Conservation (phyloP, 352 stramenopile genomes). For the Globisporangium parvum region DNA sequence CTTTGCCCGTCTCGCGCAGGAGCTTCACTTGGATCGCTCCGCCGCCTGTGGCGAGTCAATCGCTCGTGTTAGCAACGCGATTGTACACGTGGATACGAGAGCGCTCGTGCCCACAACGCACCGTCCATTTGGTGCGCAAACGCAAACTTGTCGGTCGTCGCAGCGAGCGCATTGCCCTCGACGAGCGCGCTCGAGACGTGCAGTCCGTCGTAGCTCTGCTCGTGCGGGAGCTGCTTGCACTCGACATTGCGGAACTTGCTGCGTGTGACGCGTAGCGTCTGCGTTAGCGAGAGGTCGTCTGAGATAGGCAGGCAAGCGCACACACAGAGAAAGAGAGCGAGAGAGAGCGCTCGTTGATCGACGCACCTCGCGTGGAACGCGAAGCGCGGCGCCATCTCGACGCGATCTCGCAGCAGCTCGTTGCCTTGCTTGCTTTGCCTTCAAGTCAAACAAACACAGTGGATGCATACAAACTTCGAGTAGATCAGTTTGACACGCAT, state of each 20-base stretch:
- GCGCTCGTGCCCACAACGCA: constrained; percentile 3
- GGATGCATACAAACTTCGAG: no score
- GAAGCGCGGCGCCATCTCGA: constrained; percentile 42
- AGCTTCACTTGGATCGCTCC: constrained; percentile 58
- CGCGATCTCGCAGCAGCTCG: no score
- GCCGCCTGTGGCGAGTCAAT: constrained; percentile 19
- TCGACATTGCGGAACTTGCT: constrained; percentile 84
- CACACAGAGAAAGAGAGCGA: not conserved
- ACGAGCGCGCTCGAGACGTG: constrained; percentile 38
- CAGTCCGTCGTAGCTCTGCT: constrained; percentile 61
- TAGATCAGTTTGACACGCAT: constrained; percentile 1
- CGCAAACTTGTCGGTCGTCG: constrained; percentile 35
- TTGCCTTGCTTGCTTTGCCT: no score
- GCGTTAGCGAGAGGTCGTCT: not conserved
- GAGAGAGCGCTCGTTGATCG: not conserved
- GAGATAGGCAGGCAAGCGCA: no score
- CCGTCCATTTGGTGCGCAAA: constrained; percentile 65
- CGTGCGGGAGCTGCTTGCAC: constrained; percentile 38
- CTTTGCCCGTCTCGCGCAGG: constrained; percentile 37
- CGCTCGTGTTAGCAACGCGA: not conserved
- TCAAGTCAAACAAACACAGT: no score
- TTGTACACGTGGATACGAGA: not conserved
- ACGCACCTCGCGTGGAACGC: constrained; percentile 38
- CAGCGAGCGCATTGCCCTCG: constrained; percentile 45
- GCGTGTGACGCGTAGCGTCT: not conserved